Base-by-base conservation (phyloP, 2,329 filamentous ascomycete species). In the Pyrenophora graminea region DNA sequence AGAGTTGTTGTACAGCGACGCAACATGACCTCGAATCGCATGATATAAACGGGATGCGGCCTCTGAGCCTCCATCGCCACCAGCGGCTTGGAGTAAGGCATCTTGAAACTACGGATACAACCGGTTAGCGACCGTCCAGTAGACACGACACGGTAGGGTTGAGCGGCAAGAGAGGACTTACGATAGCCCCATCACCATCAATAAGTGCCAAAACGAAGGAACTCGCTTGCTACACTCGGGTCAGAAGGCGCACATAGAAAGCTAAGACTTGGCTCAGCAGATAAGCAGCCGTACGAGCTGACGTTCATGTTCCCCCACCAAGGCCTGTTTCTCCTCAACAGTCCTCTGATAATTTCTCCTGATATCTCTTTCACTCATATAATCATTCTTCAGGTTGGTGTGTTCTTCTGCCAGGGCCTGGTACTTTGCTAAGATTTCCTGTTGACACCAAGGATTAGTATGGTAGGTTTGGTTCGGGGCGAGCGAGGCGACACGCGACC, bases 171-270 rank as follows among this genome's bases (percentile, higher is more conserved):
- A 39, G 36, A 21, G n/a, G 2, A 68, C 72, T 64, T 63, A 77
- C 75, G 45, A 77, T 69, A 56, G 76, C 76, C 19, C 77, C 77
- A 64, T 80, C 78, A n/a, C 78, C 78, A 63, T 80, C 78, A 39
- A 80, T 76, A 39, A 80, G 62, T 33, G 71, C 76, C 61, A 79
- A 61, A 10, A 76, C 75, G 51, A 80, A 80, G 15, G 76, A 73
- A 53, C 69, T 76, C 7, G 59, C 53, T 33, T 74, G 67, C 68
- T 72, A 43, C 17, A 25, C 15, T 37, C 3, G 2, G 23, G 31
- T 59, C 21, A 60, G 53, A 33, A 54, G 6, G 21, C 19, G 9
- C 21, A 18, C 9, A 9, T 6, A 6, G 21, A 51, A 45, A 45
- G 46, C 47, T 33, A 32, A 48, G 34, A 6, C 27, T 21, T 1